Percentiles rank a stretch among this genome's conserved stretches.
These are phyloP conservation scores for Neurospora sp. DNA, from an alignment of 495 filamentous ascomycete species.

Conservation along the genomic window DNA sequence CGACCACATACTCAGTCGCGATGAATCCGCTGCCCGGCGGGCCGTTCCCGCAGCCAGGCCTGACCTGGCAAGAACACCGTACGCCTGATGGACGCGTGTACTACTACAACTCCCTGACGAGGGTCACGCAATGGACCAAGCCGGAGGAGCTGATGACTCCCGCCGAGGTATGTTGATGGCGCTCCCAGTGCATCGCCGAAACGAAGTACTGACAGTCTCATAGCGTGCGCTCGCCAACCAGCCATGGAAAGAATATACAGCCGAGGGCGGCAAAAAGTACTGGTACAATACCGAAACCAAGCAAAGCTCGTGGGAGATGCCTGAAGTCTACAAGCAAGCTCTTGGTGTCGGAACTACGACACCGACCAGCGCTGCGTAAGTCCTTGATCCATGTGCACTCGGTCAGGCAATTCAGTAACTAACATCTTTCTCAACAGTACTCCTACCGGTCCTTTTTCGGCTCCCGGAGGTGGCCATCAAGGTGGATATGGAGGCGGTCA, in stretches of 20 bases:
- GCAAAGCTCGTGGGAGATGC: slow-evolving; percentile 92
- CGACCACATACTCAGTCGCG: slow-evolving; percentile 3
- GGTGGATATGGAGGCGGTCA: slow-evolving; percentile 15
- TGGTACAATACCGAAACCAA: slow-evolving; percentile 90
- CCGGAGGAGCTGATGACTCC: slow-evolving; percentile 81
- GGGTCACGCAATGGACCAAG: slow-evolving; percentile 89
- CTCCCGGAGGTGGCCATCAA: slow-evolving; percentile 46
- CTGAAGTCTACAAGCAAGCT: slow-evolving; percentile 68
- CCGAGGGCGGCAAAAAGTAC: slow-evolving; percentile 79
- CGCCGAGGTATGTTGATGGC: slow-evolving; percentile 55
- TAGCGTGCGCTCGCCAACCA: slow-evolving; percentile 74
- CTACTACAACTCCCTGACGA: slow-evolving; percentile 82
- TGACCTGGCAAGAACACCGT: slow-evolving; percentile 73
- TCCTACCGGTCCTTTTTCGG: slow-evolving; percentile 58
- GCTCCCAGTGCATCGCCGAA: background rate
- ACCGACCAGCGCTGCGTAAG: slow-evolving; percentile 54
- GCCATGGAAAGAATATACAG: slow-evolving; percentile 89
- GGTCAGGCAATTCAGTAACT: background rate
- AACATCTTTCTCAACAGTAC: slow-evolving; percentile 18
- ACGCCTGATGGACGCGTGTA: slow-evolving; percentile 81
- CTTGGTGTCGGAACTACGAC: slow-evolving; percentile 38
- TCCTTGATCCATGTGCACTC: slow-evolving; percentile 9
- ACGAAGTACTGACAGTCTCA: slow-evolving; percentile 1
- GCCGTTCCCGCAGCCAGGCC: slow-evolving; percentile 36
- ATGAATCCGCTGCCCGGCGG: slow-evolving; percentile 59